Conservation (phyloP, 768 basidiomycete species). For the Auricularia auricula-judae region DNA sequence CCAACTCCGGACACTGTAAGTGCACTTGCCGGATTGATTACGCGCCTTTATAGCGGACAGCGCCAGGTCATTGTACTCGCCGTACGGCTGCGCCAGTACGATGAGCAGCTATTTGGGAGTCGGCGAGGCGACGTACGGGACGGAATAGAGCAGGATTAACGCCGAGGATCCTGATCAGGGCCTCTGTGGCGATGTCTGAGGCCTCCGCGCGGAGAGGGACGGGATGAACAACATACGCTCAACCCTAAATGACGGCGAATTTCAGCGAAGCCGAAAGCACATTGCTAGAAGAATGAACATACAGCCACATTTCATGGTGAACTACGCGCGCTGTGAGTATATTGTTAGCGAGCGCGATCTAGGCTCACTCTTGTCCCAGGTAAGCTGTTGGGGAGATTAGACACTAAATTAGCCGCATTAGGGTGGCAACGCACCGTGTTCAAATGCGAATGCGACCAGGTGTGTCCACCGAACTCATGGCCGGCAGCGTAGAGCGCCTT, state of each 20-base stretch:
- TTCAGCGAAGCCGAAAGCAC: background rate
- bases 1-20: background rate
- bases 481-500: constrained; percentile 28
- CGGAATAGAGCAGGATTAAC: background rate
- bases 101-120: constrained; percentile 36
- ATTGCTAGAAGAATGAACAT: background rate
- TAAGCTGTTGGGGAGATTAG: background rate
- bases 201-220: too few species aligned
- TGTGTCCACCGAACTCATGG: constrained; percentile 36
- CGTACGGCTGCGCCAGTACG: constrained; percentile 27
- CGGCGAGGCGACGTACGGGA: constrained; percentile 23
- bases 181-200: background rate
- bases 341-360: background rate
- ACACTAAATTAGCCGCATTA: too few species aligned
- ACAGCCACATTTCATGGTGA: constrained; percentile 25
- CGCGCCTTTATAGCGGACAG: constrained; percentile 18
- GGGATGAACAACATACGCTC: too few species aligned
- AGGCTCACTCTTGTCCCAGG: constrained; percentile 16
- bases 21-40: constrained; percentile 6
- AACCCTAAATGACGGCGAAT: background rate
- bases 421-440: constrained; percentile 11
- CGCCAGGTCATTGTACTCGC: constrained; percentile 31
- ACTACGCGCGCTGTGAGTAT: constrained; percentile 8
- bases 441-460: constrained; percentile 31
- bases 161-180: background rate